A percentile compares a stretch with the other conserved stretches of the same genome.
phyloP scores from a whole-genome alignment of 2,329 filamentous ascomycete species.

The Clarireedia paspali region DNA sequence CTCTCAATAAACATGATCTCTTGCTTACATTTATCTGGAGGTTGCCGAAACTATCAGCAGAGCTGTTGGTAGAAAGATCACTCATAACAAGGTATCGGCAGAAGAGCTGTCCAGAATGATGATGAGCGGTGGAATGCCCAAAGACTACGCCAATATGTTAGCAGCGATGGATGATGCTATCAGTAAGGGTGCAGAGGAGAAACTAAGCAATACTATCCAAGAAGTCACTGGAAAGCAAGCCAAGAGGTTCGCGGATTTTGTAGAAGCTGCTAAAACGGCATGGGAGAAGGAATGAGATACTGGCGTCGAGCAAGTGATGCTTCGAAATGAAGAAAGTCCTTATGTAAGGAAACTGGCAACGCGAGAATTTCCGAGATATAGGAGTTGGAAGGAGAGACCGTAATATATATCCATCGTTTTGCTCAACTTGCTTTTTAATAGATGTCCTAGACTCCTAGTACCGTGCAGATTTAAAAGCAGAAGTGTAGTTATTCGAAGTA shows the following conservation, averaged over 20 bases:
- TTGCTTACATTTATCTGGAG: not conserved
- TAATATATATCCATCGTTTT: too few relatives aligned
- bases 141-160: slow-evolving; percentile 10
- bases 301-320: too few relatives aligned
- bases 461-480: too few relatives aligned
- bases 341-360: too few relatives aligned
- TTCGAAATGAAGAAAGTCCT: too few relatives aligned
- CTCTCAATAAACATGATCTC: not conserved
- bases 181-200: slow-evolving; percentile 10
- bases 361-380: too few relatives aligned
- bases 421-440: too few relatives aligned
- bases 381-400: too few relatives aligned
- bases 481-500: too few relatives aligned
- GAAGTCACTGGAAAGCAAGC: slow-evolving; percentile 11
- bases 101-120: slow-evolving; percentile 9
- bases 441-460: too few relatives aligned
- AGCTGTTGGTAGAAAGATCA: slow-evolving; percentile 13
- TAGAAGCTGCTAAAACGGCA: slow-evolving; percentile 7
- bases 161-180: slow-evolving; percentile 8
- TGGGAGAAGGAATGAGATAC: slow-evolving; percentile 1
- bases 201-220: slow-evolving; percentile 11
- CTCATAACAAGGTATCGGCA: slow-evolving; percentile 11
- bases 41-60: slow-evolving; percentile 14
- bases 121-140: slow-evolving; percentile 7
- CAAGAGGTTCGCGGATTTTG: slow-evolving; percentile 13